These are phyloP conservation scores for Magnolia changhungtana DNA, from an alignment of 164 flowering plant genomes.

Conservation along the genomic window DNA sequence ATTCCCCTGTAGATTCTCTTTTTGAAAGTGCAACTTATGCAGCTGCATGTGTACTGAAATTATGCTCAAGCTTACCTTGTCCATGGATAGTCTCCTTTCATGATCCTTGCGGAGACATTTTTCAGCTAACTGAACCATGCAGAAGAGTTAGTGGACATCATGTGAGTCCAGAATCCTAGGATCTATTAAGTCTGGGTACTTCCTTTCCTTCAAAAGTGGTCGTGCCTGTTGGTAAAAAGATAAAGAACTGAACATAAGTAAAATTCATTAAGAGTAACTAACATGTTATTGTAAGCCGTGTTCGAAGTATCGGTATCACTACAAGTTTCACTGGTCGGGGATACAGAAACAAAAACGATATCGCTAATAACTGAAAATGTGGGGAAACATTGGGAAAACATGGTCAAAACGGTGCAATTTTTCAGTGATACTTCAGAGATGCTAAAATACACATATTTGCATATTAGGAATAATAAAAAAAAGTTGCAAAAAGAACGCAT, in stretches of 20 bases:
- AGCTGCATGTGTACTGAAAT: not conserved
- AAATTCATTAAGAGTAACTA: not conserved
- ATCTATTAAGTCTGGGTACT: constrained; percentile 63
- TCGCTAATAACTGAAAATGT: no score
- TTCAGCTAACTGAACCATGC: constrained; percentile 65
- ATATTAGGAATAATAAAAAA: no score
- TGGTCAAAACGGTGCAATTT: no score
- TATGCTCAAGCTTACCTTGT: constrained; percentile 28
- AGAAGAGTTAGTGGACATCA: constrained; percentile 64
- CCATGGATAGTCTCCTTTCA: constrained; percentile 45
- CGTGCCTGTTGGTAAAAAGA: constrained; percentile 47
- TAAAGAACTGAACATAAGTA: not conserved
- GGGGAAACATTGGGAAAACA: no score
- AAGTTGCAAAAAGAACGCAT: no score
- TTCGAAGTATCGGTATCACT: no score
- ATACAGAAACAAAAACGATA: no score
- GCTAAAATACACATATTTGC: no score
- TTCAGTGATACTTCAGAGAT: no score
- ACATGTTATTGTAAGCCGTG: not conserved
- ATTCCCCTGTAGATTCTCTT: not conserved
- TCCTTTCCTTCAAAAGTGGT: constrained; percentile 56
- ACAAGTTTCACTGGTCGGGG: no score
- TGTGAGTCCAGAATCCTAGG: constrained; percentile 44
- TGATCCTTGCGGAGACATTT: constrained; percentile 61
- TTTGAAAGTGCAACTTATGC: not conserved